Evolutionary conservation across 129 eudicot species (phyloP).

Genomic region (Cynara cardunculus): DNA sequence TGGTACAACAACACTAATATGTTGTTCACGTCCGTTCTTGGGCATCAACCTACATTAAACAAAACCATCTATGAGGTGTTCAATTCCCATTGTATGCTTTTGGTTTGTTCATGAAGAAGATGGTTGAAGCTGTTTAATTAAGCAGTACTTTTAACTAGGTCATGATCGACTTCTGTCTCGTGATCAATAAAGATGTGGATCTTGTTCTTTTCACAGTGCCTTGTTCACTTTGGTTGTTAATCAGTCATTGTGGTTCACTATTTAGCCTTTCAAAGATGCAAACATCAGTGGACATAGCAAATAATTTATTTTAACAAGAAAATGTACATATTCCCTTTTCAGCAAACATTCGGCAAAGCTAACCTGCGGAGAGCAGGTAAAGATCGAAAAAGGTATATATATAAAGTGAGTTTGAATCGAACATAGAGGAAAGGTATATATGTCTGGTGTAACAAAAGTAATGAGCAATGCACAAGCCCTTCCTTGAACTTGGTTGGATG

Average conservation of each 20-base stretch:
- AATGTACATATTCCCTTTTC: not conserved
- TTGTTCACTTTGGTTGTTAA: not conserved
- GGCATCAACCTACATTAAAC: not conserved
- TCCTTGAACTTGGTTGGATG: not conserved
- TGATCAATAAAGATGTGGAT: not conserved
- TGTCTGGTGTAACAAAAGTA: not conserved
- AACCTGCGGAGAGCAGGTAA: not conserved
- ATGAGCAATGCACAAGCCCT: not conserved
- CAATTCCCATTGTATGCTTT: not conserved
- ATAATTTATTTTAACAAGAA: not conserved
- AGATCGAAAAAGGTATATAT: not conserved
- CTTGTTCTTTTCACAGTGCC: not conserved
- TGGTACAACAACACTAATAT: not conserved
- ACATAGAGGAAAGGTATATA: not conserved
- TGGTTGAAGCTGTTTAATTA: not conserved
- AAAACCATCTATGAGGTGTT: not conserved
- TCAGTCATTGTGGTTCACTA: not conserved
- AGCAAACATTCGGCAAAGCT: not conserved
- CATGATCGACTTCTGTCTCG: not conserved
- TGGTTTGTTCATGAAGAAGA: not conserved
- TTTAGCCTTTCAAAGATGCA: not conserved
- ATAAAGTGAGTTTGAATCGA: not conserved
- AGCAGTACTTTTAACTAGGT: not conserved
- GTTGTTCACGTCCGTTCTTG: not conserved
- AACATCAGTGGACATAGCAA: not conserved